These are phyloP conservation scores for Zygotorulaspora florentina DNA, from an alignment of 805 yeast species.

Conservation along the genomic window DNA sequence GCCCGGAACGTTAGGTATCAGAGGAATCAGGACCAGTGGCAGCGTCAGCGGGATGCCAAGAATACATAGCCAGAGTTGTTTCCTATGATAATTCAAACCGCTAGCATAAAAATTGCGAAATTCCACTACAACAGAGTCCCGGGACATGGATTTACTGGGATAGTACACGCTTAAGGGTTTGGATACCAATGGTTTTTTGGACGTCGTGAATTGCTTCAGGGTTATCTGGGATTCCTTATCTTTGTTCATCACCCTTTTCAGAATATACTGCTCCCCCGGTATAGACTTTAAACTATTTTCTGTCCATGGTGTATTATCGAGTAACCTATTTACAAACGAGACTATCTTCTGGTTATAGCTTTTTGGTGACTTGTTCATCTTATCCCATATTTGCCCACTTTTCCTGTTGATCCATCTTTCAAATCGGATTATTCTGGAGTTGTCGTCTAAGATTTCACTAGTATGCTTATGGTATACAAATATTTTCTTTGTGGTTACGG, in stretches of 20 bases:
- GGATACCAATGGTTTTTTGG: constrained; percentile 15
- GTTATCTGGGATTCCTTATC: constrained; percentile 17
- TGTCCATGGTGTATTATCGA: constrained; percentile 70
- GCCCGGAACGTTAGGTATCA: constrained; percentile 91
- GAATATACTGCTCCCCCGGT: constrained; percentile 62
- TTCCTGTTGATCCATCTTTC: constrained; percentile 46
- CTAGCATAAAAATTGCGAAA: constrained; percentile 40
- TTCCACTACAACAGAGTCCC: constrained; percentile 35
- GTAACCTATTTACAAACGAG: constrained; percentile 43
- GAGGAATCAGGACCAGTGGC: constrained; percentile 77
- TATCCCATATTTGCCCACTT: constrained; percentile 60
- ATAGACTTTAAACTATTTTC: constrained; percentile 72
- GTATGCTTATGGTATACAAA: constrained; percentile 67
- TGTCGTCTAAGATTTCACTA: constrained; percentile 30
- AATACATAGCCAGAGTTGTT: constrained; percentile 49
- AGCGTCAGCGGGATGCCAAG: constrained; percentile 69
- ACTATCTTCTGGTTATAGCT: constrained; percentile 59
- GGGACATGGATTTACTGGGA: constrained; percentile 40
- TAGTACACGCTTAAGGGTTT: constrained; percentile 45
- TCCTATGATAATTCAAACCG: constrained; percentile 51
- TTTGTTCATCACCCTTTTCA: constrained; percentile 28
- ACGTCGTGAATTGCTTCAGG: constrained; percentile 14
- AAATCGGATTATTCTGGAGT: constrained; percentile 35
- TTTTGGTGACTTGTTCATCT: constrained; percentile 51
- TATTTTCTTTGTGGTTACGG: constrained; percentile 58